Conservation (phyloP, 2,329 filamentous ascomycete genomes). For the Venturia asperata region DNA sequence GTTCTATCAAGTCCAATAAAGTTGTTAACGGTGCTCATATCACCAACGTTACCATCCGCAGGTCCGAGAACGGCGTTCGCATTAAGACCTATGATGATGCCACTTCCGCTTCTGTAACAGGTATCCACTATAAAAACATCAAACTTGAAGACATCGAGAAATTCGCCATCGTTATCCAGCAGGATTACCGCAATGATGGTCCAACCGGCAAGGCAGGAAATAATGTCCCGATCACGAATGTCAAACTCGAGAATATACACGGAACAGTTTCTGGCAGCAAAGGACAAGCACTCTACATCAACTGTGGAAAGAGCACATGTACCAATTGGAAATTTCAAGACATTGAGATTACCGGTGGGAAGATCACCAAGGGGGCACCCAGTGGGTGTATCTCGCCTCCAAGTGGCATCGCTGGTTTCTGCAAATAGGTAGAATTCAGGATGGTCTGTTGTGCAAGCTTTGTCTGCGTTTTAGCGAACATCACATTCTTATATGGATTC, state of each 20-base stretch:
- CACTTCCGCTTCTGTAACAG: constrained; percentile 32
- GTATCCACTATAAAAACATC: constrained; percentile 43
- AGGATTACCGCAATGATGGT: constrained; percentile 45
- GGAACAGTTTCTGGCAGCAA: constrained; percentile 36
- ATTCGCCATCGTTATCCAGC: constrained; percentile 46
- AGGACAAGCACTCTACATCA: constrained; percentile 42
- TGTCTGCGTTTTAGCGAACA: background rate
- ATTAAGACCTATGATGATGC: constrained; percentile 39
- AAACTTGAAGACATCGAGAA: constrained; percentile 38
- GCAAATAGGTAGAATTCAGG: background rate
- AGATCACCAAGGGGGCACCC: background rate
- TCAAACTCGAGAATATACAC: constrained; percentile 37
- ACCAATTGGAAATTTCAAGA: constrained; percentile 48
- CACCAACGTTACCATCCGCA: constrained; percentile 39
- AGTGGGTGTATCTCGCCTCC: background rate
- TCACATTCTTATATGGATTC: background rate
- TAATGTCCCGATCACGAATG: constrained; percentile 40
- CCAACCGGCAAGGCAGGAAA: constrained; percentile 40
- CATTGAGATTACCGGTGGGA: constrained; percentile 45
- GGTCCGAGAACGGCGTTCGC: constrained; percentile 48
- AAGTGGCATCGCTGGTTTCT: background rate
- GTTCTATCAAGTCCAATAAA: constrained; percentile 45
- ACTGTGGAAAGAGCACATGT: constrained; percentile 44
- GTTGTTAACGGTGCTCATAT: constrained; percentile 20
- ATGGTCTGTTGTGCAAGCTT: background rate